A percentile compares a stretch with the other conserved stretches of the same genome.
Conservation (phyloP, 768 basidiomycete genomes). For the Lentinus tigrinus region DNA sequence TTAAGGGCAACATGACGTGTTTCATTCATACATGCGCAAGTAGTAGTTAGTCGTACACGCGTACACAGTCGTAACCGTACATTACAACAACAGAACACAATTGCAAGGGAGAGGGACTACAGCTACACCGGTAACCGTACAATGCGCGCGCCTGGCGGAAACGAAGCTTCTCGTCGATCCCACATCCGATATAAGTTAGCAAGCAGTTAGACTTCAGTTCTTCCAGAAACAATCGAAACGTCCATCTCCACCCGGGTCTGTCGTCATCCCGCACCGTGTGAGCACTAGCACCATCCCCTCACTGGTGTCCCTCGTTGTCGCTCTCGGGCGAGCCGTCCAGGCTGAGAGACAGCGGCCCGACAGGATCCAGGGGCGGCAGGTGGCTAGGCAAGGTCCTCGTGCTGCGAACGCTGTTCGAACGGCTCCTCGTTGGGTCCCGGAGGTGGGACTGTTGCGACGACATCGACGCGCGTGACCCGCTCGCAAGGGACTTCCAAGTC, state of each 20-base stretch:
- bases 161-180: background rate
- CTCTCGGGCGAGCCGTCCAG: background rate
- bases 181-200: background rate
- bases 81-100: background rate
- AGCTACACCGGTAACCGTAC: background rate
- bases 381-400: constrained; percentile 13
- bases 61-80: background rate
- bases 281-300: background rate
- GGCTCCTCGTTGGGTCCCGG: constrained; percentile 12
- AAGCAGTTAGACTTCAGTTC: background rate
- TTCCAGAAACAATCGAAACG: too few species aligned
- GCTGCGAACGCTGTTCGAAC: constrained; percentile 18
- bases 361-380: constrained; percentile 20
- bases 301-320: background rate
- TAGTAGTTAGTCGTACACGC: background rate
- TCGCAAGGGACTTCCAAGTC: constrained; percentile 12
- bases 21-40: background rate
- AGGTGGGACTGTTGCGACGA: background rate
- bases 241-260: too few species aligned
- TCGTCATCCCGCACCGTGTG: background rate
- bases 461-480: constrained; percentile 8
- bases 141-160: background rate
- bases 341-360: constrained; percentile 17
- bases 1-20: too few species aligned
- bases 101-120: background rate